A percentile compares a stretch with the other conserved stretches of the same genome.
Evolutionary conservation across 352 stramenopile genomes (phyloP).

Genomic region (Phytophthora citricola): DNA sequence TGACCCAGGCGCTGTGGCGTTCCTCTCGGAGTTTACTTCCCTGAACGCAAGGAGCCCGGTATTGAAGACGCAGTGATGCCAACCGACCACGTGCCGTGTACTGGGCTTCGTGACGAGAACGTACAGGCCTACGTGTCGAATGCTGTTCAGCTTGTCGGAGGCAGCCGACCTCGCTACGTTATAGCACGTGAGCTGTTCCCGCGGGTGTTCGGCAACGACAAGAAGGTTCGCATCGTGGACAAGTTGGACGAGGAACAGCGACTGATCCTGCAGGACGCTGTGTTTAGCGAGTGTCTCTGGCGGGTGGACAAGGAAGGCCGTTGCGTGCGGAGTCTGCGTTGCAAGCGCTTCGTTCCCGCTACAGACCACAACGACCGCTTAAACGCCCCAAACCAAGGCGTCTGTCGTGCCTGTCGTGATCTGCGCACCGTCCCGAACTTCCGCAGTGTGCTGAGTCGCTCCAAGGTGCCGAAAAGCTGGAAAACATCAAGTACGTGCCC

Average conservation of each 20-base stretch:
- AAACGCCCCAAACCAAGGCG: constrained; percentile 38
- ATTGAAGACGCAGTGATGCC: constrained; percentile 30
- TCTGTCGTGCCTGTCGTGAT: constrained; percentile 73
- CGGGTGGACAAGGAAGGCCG: constrained; percentile 77
- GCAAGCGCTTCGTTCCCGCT: constrained; percentile 53
- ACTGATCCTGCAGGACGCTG: constrained; percentile 67
- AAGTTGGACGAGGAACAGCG: constrained; percentile 60
- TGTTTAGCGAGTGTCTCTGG: constrained; percentile 85
- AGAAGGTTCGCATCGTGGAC: constrained; percentile 71
- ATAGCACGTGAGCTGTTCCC: constrained; percentile 83
- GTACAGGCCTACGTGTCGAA: constrained; percentile 68
- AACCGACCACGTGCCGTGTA: constrained; percentile 59
- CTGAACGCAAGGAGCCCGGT: constrained; percentile 10
- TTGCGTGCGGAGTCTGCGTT: constrained; percentile 80
- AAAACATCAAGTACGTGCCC: constrained; percentile 84
- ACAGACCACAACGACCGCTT: constrained; percentile 22
- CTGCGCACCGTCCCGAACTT: constrained; percentile 78
- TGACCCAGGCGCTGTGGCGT: constrained; percentile 34
- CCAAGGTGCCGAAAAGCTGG: constrained; percentile 73
- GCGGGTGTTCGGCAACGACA: constrained; percentile 56
- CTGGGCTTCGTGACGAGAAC: constrained; percentile 68
- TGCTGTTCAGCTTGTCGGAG: constrained; percentile 73
- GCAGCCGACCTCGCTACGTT: constrained; percentile 80
- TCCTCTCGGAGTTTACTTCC: constrained; percentile 31
- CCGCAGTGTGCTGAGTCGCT: constrained; percentile 76